These are phyloP conservation scores for Halophytophthora polymorphica DNA, from an alignment of 352 stramenopile genomes.

Conservation along the genomic window DNA sequence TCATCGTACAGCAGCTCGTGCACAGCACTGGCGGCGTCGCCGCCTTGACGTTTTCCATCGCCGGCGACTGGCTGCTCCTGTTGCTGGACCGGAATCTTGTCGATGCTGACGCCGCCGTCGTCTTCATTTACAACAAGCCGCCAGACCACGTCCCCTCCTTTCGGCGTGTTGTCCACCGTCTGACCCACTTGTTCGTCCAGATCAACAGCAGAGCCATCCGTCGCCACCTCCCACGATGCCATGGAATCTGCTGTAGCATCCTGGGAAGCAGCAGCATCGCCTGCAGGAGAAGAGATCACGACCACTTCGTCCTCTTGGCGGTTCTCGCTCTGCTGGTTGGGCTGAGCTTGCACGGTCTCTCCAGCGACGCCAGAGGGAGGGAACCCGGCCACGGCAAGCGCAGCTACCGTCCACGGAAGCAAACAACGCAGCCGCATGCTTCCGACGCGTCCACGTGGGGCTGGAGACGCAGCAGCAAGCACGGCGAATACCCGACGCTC, in stretches of 20 bases:
- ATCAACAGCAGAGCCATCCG: too few relatives aligned
- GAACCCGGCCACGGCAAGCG: conserved; percentile 10
- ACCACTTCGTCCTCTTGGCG: not conserved
- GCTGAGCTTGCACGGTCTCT: conserved; percentile 2
- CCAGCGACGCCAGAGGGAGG: not conserved
- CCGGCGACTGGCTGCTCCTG: not conserved
- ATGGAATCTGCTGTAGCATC: too few relatives aligned
- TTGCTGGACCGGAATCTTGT: not conserved
- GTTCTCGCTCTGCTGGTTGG: conserved; percentile 13
- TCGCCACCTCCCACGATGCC: too few relatives aligned
- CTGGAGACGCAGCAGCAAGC: conserved; percentile 7
- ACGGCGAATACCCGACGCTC: conserved; percentile 3
- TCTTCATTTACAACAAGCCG: conserved; percentile 7
- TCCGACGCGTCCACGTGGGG: not conserved
- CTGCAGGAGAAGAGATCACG: not conserved
- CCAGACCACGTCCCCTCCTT: conserved; percentile 14
- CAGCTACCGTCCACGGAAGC: not conserved
- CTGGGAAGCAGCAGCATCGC: conserved; percentile 6
- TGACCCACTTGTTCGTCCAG: too few relatives aligned
- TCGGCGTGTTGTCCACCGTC: too few relatives aligned
- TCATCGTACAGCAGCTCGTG: not conserved
- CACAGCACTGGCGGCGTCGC: too few relatives aligned
- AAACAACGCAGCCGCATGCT: conserved; percentile 6
- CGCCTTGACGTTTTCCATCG: not conserved
- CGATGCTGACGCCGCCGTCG: not conserved